Evolutionary conservation across 2,329 filamentous ascomycete species (phyloP).

Genomic region (Ophiostoma fasciatum): DNA sequence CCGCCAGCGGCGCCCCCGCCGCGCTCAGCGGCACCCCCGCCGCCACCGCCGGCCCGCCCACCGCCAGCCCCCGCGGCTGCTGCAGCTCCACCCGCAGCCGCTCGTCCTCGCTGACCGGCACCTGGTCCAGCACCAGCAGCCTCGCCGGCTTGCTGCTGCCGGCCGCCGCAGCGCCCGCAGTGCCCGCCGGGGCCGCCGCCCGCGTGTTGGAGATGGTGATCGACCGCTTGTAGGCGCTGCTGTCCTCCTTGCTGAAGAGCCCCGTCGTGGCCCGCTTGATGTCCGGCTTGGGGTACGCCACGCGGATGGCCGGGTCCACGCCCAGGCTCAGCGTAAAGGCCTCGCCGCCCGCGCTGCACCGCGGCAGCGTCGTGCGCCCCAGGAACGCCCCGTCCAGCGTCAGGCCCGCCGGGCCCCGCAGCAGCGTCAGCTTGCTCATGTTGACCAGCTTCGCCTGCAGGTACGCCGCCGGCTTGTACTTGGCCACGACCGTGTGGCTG

Average conservation of each 20-base stretch:
- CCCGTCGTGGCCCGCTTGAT: conserved; percentile 35
- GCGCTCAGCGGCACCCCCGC: conserved; percentile 7
- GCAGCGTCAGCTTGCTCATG: conserved; percentile 37
- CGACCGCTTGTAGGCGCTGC: conserved; percentile 31
- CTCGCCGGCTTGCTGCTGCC: conserved; percentile 23
- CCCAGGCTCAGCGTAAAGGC: conserved; percentile 39
- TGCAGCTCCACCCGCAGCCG: conserved; percentile 35
- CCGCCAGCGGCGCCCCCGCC: conserved; percentile 10
- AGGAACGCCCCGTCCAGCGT: conserved; percentile 51
- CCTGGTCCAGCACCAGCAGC: conserved; percentile 41
- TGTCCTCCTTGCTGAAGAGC: conserved; percentile 38
- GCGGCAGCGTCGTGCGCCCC: conserved; percentile 38
- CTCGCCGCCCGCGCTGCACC: conserved; percentile 40
- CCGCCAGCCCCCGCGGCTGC: conserved; percentile 30
- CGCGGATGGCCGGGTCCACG: conserved; percentile 41
- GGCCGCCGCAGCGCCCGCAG: conserved; percentile 9
- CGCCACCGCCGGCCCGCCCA: conserved; percentile 22
- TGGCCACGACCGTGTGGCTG: conserved; percentile 43
- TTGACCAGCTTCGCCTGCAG: conserved; percentile 44
- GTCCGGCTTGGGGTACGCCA: conserved; percentile 41
- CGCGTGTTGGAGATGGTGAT: conserved; percentile 37
- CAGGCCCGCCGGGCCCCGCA: conserved; percentile 38
- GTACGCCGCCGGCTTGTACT: conserved; percentile 44
- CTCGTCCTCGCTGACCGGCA: conserved; percentile 48
- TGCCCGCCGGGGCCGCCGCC: conserved; percentile 17